These are phyloP conservation scores for Gossypium arboreum DNA, from an alignment of 345 rosid genomes.

Conservation along the genomic window DNA sequence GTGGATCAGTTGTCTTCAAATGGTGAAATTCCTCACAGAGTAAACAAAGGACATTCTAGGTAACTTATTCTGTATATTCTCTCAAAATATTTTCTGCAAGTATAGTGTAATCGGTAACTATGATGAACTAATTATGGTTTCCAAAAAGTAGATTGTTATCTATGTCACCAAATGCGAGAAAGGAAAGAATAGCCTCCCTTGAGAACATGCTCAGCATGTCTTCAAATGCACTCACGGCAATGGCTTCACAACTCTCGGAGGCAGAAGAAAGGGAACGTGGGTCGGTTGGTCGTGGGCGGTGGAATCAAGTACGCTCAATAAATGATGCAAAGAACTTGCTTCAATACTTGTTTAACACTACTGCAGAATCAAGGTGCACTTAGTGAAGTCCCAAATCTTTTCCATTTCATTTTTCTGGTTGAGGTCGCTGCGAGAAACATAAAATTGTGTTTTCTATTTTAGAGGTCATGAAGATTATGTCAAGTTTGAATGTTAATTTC, in stretches of 20 bases:
- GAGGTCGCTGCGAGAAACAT: not conserved
- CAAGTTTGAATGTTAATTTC: not conserved
- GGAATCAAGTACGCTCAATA: conserved; percentile 66
- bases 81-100: not conserved
- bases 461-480: not conserved
- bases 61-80: conserved; percentile 13
- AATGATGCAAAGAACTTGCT: conserved; percentile 74
- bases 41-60: conserved; percentile 59
- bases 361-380: conserved; percentile 61
- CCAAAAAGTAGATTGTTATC: conserved; percentile 35
- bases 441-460: not conserved
- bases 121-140: conserved; percentile 3
- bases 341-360: conserved; percentile 59
- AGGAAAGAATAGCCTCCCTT: conserved; percentile 61
- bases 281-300: conserved; percentile 58
- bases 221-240: conserved; percentile 55
- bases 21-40: conserved; percentile 41
- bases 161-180: conserved; percentile 62
- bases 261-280: conserved; percentile 74
- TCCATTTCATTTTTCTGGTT: not conserved
- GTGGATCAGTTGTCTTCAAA: conserved; percentile 50
- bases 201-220: conserved; percentile 73
- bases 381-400: not conserved
- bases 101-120: conserved; percentile 7
- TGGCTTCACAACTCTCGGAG: conserved; percentile 85